A percentile compares a stretch with the other conserved stretches of the same genome.
phyloP scores from a whole-genome alignment of 2,329 filamentous ascomycete genomes.

The Beauveria pseudobassiana region DNA sequence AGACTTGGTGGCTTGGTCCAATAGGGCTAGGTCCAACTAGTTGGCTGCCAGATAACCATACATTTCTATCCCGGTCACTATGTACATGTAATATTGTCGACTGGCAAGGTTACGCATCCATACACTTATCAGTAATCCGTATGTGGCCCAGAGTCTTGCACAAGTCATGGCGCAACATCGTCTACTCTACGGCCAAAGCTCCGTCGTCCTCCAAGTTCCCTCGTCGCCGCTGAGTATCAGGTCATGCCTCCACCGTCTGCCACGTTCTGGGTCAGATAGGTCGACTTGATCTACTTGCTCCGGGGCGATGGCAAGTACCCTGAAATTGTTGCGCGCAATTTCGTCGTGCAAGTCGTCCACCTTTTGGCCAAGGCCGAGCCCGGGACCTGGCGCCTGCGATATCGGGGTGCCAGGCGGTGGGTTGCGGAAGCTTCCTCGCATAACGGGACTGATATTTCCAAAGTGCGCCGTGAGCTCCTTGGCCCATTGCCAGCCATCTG shows the following conservation, averaged over 20 bases:
- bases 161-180: background rate
- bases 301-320: constrained; percentile 75
- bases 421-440: constrained; percentile 71
- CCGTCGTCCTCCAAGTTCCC: constrained; percentile 56
- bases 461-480: constrained; percentile 81
- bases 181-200: constrained; percentile 56
- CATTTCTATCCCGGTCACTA: background rate
- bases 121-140: background rate
- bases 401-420: constrained; percentile 60
- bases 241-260: constrained; percentile 60
- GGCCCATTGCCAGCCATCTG: constrained; percentile 61
- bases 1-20: background rate
- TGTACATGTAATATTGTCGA: background rate
- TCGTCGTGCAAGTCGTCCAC: constrained; percentile 64
- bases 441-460: constrained; percentile 74
- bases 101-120: background rate
- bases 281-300: constrained; percentile 70
- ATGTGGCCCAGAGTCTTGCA: background rate
- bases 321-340: constrained; percentile 66
- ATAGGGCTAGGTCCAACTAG: background rate
- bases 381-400: constrained; percentile 37
- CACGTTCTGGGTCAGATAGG: constrained; percentile 56
- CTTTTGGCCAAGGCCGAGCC: constrained; percentile 49
- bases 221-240: constrained; percentile 38
- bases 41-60: background rate